Base-by-base conservation (phyloP, 2,329 filamentous ascomycete species). In the Chaetomiaceae sp. region DNA sequence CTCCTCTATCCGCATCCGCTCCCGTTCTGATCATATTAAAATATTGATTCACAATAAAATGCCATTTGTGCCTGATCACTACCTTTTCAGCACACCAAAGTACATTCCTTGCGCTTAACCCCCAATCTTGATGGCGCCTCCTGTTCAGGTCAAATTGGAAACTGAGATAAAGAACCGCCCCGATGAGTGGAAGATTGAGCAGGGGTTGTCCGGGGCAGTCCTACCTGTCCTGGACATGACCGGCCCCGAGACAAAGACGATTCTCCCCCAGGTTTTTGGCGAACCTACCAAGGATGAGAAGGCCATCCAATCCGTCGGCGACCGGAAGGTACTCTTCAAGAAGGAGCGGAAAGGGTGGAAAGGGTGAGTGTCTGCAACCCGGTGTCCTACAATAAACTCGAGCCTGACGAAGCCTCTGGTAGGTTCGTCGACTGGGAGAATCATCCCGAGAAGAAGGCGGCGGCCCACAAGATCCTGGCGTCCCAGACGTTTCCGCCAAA, bases 391-490 rank as follows among this genome's bases (percentile, higher is more conserved):
- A 33, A 2, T 13, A 12, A 1, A 12, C 9, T 13, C 9, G 14
- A 7, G 7, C 30, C 30, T 33, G 12, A 19, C n/a, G n/a, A 19
- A 37, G 8, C 34, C 5, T n/a, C 34, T 13, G 6, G 6, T 19
- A 37, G 79, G 7, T 87, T 85, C 54, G 72, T 88, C 5, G 83
- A 86, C 60, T 86, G 83, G 83, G 83, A 86, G 61, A 74, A 79
- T 12, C 84, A 86, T 48, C 83, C 84, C 0, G 81, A 85, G 42
- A 87, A 86, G 65, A 85, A 84, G 60, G 73, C 71, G 21, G 68
- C 75, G 40, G 83, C 80, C 0, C 73, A 76, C 41, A 72, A 79
- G 49, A 76, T 85, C 42, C 61, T 85, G 13, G 67, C 68, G 20
- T 68, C 68, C 44, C 76, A 81, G 43, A 66, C 75, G 52, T 76